Conservation (phyloP, 2,329 filamentous ascomycete species). For the Incumbomyces lentus region DNA sequence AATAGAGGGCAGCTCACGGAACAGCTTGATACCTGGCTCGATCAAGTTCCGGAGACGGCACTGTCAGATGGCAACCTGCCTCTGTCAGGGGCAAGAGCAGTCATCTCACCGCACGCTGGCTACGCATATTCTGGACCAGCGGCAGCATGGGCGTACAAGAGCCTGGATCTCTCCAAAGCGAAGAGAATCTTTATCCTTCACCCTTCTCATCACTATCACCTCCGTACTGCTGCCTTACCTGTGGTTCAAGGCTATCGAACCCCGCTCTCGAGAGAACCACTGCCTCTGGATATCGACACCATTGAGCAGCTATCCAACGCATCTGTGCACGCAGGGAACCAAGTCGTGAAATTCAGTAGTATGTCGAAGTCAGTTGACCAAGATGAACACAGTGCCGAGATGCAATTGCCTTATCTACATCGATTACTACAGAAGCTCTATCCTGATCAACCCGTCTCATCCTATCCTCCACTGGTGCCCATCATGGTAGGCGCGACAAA, state of each 20-base stretch:
- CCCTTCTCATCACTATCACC: conserved; percentile 79
- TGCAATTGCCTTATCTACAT: conserved; percentile 91
- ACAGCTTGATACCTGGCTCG: conserved; percentile 68
- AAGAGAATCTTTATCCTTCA: conserved; percentile 89
- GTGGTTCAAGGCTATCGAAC: conserved; percentile 47
- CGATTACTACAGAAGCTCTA: conserved; percentile 54
- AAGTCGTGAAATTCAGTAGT: conserved; percentile 27
- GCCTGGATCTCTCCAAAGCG: conserved; percentile 68
- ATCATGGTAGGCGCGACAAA: conserved; percentile 74
- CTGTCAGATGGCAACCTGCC: conserved; percentile 51
- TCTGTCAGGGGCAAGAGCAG: conserved; percentile 62
- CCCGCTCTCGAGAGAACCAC: conserved; percentile 33
- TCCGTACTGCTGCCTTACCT: conserved; percentile 67
- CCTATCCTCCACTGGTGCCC: conserved; percentile 68
- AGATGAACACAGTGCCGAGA: conserved; percentile 85
- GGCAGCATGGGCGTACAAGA: conserved; percentile 90
- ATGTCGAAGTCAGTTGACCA: conserved; percentile 62
- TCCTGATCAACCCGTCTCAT: conserved; percentile 37
- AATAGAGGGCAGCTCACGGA: conserved; percentile 48
- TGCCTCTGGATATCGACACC: conserved; percentile 34
- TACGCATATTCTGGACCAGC: conserved; percentile 86
- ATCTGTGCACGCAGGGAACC: conserved; percentile 18
- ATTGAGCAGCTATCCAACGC: conserved; percentile 29
- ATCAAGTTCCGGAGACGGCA: conserved; percentile 55
- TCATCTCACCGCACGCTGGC: conserved; percentile 92